Percentiles rank a stretch among this genome's conserved stretches.
Conservation (phyloP, 768 basidiomycete genomes). For the Lentinus brumalis region DNA sequence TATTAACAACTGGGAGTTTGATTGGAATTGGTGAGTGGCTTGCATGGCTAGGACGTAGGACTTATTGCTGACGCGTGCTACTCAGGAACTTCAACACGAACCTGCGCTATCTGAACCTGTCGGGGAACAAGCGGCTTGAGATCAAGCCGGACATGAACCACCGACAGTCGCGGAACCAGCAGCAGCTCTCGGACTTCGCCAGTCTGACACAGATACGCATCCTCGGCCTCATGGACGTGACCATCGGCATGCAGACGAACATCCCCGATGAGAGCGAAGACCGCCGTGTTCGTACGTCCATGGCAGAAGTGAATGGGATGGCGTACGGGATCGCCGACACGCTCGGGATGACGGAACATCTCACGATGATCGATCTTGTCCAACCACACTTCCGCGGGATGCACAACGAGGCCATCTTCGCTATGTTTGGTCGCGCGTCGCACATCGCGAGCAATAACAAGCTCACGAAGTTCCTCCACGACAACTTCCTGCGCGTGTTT, state of each 20-base stretch:
- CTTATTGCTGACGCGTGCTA: background rate
- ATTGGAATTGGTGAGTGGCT: conserved; percentile 91
- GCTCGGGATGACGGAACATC: conserved; percentile 73
- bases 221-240: conserved; percentile 97
- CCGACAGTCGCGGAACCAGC: conserved; percentile 17
- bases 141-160: conserved; percentile 73
- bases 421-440: conserved; percentile 87
- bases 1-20: conserved; percentile 97
- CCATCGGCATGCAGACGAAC: conserved; percentile 55
- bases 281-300: conserved; percentile 88
- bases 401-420: conserved; percentile 86
- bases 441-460: conserved; percentile 61
- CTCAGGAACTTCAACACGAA: conserved; percentile 94
- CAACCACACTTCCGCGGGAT: conserved; percentile 79
- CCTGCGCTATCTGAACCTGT: conserved; percentile 92
- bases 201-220: conserved; percentile 83
- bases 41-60: background rate
- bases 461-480: conserved; percentile 82
- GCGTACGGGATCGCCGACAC: conserved; percentile 96
- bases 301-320: conserved; percentile 88
- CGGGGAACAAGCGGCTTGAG: conserved; percentile 94
- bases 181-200: conserved; percentile 76
- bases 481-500: conserved; percentile 73
- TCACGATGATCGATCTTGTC: conserved; percentile 92
- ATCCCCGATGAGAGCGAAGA: conserved; percentile 87